Base-by-base conservation (phyloP, 345 rosid species). In the Melastoma malabathricum region DNA sequence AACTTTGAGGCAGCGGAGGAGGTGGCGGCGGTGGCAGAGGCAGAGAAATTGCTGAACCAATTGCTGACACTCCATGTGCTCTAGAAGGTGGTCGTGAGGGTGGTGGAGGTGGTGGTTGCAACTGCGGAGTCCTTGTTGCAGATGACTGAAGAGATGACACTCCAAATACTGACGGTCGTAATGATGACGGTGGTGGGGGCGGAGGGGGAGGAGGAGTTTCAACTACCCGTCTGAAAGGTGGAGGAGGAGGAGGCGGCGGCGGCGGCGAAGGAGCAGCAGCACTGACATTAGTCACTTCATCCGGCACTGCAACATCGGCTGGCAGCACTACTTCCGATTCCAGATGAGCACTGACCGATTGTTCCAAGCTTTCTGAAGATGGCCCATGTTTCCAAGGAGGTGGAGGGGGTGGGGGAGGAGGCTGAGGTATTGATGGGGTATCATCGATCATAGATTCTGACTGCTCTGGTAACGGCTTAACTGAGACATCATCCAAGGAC, bases 231-330 rank as follows among this genome's bases (percentile, higher is more conserved):
- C 39, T n/a, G 34, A 43, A 31, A 51, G 8, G 22, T n/a, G 44
- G 23, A 3, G n/a, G 15, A 55, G 62, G 48, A 44, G 64, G 55
- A 22, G 54, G 43, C 60, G 54, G 62, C 22, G 51, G 25, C 18
- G 34, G 50, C 14, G 80, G 84, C 0, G 75, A 75, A 18, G 79
- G 70, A 4, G 74, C 74, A 3, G 71, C 64, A 13, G 72, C 51
- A 48, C 59, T 34, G 41, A 34, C 41, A 12, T 12, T 31, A 5
- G 44, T 10, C 22, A 16, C 15, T 1, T 29, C 34, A 16, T n/a
- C 54, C 2, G 41, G 41, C 41, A 6, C 10, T 34, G 41, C 41
- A 34, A 1, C 41, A 34, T 34, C 41, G 12, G 41, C 41, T 7
- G 41, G 9, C 41, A 34, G 12, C 41, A 9, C 2, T 34, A 12